These are phyloP conservation scores for Penicillium egyptiacum DNA, from an alignment of 495 filamentous ascomycete genomes.

Conservation along the genomic window DNA sequence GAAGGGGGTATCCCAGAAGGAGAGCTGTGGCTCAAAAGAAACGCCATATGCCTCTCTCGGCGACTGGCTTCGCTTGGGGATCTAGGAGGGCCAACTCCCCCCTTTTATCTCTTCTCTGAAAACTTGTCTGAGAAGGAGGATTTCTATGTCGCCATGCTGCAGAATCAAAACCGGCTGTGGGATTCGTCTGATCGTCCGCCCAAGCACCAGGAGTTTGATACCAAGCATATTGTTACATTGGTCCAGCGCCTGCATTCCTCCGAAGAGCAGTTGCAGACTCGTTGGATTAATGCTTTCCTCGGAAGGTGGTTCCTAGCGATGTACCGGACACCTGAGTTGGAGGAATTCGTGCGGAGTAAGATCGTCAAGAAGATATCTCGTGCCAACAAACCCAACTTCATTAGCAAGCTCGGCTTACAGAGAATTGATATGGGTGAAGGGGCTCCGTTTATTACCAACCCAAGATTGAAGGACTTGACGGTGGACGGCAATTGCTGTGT, in stretches of 20 bases:
- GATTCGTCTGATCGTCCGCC: slow-evolving; percentile 60
- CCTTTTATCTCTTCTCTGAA: slow-evolving; percentile 92
- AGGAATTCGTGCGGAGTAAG: slow-evolving; percentile 76
- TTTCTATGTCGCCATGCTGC: slow-evolving; percentile 90
- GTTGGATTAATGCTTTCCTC: slow-evolving; percentile 91
- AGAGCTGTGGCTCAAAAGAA: slow-evolving; percentile 92
- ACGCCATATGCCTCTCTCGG: slow-evolving; percentile 82
- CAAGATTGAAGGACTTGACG: slow-evolving; percentile 82
- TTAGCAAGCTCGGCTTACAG: slow-evolving; percentile 76
- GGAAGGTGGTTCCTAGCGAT: slow-evolving; percentile 84
- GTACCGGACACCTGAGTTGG: slow-evolving; percentile 79
- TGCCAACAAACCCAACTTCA: slow-evolving; percentile 86
- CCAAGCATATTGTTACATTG: slow-evolving; percentile 79
- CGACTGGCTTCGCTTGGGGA: slow-evolving; percentile 63
- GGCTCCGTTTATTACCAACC: slow-evolving; percentile 87
- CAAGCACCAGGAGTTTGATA: slow-evolving; percentile 72
- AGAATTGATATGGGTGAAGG: slow-evolving; percentile 83
- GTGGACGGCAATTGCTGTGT: slow-evolving; percentile 85
- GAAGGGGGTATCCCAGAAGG: slow-evolving; percentile 81
- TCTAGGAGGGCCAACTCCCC: slow-evolving; percentile 60
- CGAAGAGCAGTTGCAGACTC: slow-evolving; percentile 86
- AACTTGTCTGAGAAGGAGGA: slow-evolving; percentile 96
- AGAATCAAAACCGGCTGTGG: slow-evolving; percentile 71
- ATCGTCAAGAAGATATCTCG: slow-evolving; percentile 95
- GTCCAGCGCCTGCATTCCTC: slow-evolving; percentile 89